Evolutionary conservation across 2,329 filamentous ascomycete species (phyloP).

Genomic region (Colletotrichum sp.): DNA sequence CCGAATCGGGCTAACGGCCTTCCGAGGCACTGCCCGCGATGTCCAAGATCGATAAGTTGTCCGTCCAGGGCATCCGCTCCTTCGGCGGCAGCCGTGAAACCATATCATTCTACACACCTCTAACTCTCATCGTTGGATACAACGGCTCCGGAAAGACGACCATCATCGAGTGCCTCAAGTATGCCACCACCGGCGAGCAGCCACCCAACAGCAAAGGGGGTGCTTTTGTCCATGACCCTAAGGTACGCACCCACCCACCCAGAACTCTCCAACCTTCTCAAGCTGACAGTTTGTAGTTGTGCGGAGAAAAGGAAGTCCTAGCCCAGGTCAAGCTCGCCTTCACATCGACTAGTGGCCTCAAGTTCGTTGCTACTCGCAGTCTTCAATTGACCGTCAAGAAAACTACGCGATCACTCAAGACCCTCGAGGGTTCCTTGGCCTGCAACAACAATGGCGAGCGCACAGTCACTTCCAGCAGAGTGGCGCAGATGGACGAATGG

Average conservation of each 20-base stretch:
- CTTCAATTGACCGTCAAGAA: slow-evolving; percentile 90
- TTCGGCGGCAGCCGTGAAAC: slow-evolving; percentile 77
- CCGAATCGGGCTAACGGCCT: not conserved
- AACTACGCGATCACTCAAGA: slow-evolving; percentile 75
- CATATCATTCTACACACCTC: slow-evolving; percentile 86
- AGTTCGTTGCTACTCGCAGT: slow-evolving; percentile 83
- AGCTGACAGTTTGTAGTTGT: slow-evolving; percentile 53
- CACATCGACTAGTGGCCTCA: slow-evolving; percentile 75
- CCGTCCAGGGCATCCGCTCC: slow-evolving; percentile 82
- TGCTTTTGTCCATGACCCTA: slow-evolving; percentile 97
- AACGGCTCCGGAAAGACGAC: slow-evolving; percentile 99
- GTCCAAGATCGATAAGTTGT: slow-evolving; percentile 90
- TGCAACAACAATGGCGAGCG: slow-evolving; percentile 82
- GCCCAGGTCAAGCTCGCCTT: slow-evolving; percentile 94
- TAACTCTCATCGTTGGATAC: slow-evolving; percentile 95
- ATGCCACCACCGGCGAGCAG: slow-evolving; percentile 92
- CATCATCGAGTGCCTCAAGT: slow-evolving; percentile 98
- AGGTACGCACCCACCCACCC: slow-evolving; percentile 50
- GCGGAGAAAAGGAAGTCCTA: slow-evolving; percentile 84
- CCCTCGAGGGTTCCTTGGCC: slow-evolving; percentile 79
- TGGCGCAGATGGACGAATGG: slow-evolving; percentile 80
- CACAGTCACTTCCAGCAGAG: slow-evolving; percentile 77
- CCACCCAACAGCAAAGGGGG: slow-evolving; percentile 90
- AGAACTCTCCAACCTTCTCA: not conserved
- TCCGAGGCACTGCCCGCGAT: slow-evolving; percentile 35